These are phyloP conservation scores for Piper longum DNA, from an alignment of 164 flowering plant genomes.

Conservation along the genomic window DNA sequence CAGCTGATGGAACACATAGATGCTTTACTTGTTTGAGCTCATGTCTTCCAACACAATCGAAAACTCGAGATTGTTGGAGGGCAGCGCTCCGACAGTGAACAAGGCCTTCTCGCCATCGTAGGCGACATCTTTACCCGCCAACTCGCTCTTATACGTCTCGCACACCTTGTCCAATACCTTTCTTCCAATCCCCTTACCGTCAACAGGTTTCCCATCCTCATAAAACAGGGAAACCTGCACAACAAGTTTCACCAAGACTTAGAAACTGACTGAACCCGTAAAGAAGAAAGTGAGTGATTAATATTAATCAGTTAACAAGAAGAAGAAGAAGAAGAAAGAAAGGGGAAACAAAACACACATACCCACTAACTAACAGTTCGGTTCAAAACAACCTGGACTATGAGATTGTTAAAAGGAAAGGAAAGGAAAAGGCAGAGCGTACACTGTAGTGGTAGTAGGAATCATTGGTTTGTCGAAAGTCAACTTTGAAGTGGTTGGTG, in stretches of 20 bases:
- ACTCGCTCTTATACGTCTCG: slow-evolving; percentile 51
- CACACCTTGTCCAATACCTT: slow-evolving; percentile 61
- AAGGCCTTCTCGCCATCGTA: slow-evolving; percentile 92
- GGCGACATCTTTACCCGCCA: slow-evolving; percentile 64
- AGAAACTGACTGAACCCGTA: not conserved
- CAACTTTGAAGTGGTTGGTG: slow-evolving; percentile 80
- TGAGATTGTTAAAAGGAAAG: not conserved
- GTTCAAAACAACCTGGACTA: too few species aligned
- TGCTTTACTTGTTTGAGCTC: slow-evolving; percentile 38
- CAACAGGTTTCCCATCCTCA: slow-evolving; percentile 89
- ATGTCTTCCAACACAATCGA: slow-evolving; percentile 70
- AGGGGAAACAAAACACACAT: not conserved
- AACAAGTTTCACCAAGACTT: not conserved
- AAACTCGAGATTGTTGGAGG: slow-evolving; percentile 66
- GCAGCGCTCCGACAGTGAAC: slow-evolving; percentile 77
- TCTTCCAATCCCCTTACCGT: slow-evolving; percentile 77
- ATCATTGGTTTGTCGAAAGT: slow-evolving; percentile 36
- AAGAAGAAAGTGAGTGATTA: too few species aligned
- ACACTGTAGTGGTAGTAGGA: slow-evolving; percentile 82
- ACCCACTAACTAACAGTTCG: too few species aligned
- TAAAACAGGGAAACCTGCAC: slow-evolving; percentile 53
- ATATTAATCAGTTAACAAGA: not conserved
- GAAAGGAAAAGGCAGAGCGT: slow-evolving; percentile 13
- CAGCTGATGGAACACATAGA: too few species aligned
- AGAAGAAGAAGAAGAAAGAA: not conserved